Base-by-base conservation (phyloP, 805 yeast genomes). In the Cyberlindnera maritima region DNA sequence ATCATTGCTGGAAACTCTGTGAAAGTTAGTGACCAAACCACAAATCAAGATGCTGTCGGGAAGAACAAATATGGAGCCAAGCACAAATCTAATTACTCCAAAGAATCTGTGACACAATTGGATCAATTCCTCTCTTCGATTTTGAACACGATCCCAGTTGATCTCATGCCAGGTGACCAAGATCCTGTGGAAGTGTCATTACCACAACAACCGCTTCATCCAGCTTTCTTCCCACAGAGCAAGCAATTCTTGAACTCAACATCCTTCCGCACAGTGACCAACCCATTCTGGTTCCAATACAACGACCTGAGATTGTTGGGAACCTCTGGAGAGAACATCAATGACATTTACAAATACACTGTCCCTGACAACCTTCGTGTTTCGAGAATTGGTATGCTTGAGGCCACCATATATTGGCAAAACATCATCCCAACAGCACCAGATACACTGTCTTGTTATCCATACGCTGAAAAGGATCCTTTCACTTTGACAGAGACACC, bases 361-460 rank as follows among this genome's bases (percentile, higher is more conserved):
- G 66, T 72, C 25, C 75, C 82, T 31, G 59, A 64, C 18, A 62
- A 62, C 15, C 47, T 60, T 6, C 59, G 58, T 17, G 56, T 58
- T 15, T 60, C 72, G 2, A 66, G 85, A 46, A 55, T 79, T 15
- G 74, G 76, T 18, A 66, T 84, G 57, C 73, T 92, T 69, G 86
- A 83, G 55, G 72, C 80, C 14, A 85, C 88, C 0, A 60, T 94
- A 32, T 67, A 70, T 39, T 91, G 97, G 96, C 92, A 90, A 58
- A 88, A 88, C 59, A 71, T 88, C 20, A 82, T 88, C 1, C 99
- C 99, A 2, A 90, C 97, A 0, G 96, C 97, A 1, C 99, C 99
- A 0, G 98, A 94, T 60, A 94, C 99, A 0, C 67, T 94, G 36
- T 85, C 91, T 75, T 83, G 96, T 54, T 90, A 88, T 57, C 97